Evolutionary conservation across 169 alveolate species (phyloP).

Genomic region (Plasmodium berghei): DNA sequence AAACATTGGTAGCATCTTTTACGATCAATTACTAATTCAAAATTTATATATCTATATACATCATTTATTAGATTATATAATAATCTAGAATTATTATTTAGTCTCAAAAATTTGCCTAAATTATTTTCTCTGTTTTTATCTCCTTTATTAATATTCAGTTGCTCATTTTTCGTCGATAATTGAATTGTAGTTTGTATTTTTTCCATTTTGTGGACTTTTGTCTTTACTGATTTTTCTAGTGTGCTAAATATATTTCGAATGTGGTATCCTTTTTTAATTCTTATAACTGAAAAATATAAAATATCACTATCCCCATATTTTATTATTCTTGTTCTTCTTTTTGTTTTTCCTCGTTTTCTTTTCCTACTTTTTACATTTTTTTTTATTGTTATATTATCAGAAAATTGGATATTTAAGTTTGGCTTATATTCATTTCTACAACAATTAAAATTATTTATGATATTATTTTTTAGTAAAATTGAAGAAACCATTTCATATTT

Average conservation of each 20-base stretch:
- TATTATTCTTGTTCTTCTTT: neutral
- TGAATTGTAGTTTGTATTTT: neutral
- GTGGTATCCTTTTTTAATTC: neutral
- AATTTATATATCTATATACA: constrained; percentile 14
- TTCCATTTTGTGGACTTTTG: neutral
- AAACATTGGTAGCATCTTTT: constrained; percentile 48
- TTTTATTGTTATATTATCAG: too few relatives aligned
- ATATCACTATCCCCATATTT: neutral
- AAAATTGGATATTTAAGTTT: constrained; percentile 9
- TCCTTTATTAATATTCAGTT: neutral
- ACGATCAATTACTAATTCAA: constrained; percentile 12
- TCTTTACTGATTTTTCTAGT: neutral
- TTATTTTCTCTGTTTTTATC: neutral
- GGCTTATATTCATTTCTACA: neutral
- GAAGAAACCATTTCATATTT: too few relatives aligned
- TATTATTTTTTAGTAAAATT: neutral
- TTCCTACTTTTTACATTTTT: neutral
- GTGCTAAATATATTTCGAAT: neutral
- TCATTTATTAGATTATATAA: neutral
- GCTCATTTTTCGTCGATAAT: too few relatives aligned
- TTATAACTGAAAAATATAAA: constrained; percentile 5
- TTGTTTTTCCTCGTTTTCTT: neutral
- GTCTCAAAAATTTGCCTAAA: neutral
- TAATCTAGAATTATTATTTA: neutral
- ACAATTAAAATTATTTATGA: constrained; percentile 25